Base-by-base conservation (phyloP, 164 flowering plant genomes). In the Chimonanthus praecox region DNA sequence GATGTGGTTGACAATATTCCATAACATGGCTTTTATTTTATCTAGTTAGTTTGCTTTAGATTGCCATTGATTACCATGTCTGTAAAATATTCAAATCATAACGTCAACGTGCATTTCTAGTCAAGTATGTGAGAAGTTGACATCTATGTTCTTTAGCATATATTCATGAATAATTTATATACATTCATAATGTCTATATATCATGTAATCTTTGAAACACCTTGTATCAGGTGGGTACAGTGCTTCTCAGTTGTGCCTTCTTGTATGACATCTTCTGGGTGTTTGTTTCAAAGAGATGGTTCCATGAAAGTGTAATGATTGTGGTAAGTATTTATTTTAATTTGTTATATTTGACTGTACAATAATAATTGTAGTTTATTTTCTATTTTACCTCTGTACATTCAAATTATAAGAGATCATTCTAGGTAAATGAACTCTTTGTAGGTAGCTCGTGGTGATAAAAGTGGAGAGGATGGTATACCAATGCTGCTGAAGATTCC, bases 191-290 rank as follows among this genome's bases (percentile, higher is more conserved):
- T 54, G 16, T 13, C 60, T 54, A 54, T 54, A 0, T 54, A 6
- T 54, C 60, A 54, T 54, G 60, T 68, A 54, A 47, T 68, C 54
- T 68, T 15, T 47, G 15, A 47, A 47, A 15, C 54, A 5, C 15
- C 70, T 15, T 68, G 10, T 47, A 68, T 73, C 90, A 95, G 99
- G 98, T 94, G 80, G 99, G 97, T 65, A 87, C 97, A 10, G 95
- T 96, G 82, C 98, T 96, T 72, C 98, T 96, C 60, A 81, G 92
- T 73, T 90, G 98, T 80, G 97, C 98, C 21, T 96, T 96, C 88
- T 71, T 96, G 75, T 96, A 96, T 48, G 99, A 96, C 84, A 92
- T 96, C 71, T 92, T 96, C 77, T 96, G 99, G 99, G 99, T 96
- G 47, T 96, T 94, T 77, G 82, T 88, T 72, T 96, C 99, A 4